Evolutionary conservation across 2,329 filamentous ascomycete genomes (phyloP).

Genomic region (Periglandula ipomoeae): DNA sequence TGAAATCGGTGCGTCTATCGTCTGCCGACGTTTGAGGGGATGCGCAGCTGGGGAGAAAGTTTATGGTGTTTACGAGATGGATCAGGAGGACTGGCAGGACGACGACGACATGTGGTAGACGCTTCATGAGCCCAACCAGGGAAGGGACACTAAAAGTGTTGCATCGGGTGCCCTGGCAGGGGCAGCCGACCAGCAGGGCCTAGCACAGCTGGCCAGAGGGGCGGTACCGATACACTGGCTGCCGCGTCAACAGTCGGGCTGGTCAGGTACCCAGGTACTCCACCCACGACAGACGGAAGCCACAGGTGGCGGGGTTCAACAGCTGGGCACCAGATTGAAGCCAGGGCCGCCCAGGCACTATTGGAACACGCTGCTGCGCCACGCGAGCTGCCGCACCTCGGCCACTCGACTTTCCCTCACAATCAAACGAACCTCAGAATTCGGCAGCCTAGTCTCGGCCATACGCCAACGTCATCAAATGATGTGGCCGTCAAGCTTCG

Average conservation of each 20-base stretch:
- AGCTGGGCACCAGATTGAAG: no score
- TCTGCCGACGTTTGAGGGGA: background rate
- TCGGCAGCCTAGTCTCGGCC: no score
- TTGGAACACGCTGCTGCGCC: no score
- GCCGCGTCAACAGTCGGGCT: background rate
- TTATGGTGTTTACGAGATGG: slow-evolving; percentile 12
- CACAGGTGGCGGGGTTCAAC: slow-evolving; percentile 16
- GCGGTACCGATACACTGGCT: background rate
- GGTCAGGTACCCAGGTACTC: background rate
- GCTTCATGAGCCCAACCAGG: slow-evolving; percentile 22
- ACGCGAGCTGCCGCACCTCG: no score
- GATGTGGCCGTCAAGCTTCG: no score
- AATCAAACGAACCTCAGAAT: no score
- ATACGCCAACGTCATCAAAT: no score
- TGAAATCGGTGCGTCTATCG: background rate
- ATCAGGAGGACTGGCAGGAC: slow-evolving; percentile 23
- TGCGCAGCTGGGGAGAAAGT: slow-evolving; percentile 2
- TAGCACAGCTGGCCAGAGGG: background rate
- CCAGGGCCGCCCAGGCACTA: no score
- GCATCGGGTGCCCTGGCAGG: slow-evolving; percentile 13
- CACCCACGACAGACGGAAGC: slow-evolving; percentile 6
- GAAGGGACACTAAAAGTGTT: slow-evolving; percentile 12
- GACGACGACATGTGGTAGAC: slow-evolving; percentile 17
- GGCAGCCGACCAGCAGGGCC: slow-evolving; percentile 3
- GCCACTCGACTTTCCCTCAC: no score